These are phyloP conservation scores for Senna tora DNA, from an alignment of 306 rosid species.

Conservation along the genomic window DNA sequence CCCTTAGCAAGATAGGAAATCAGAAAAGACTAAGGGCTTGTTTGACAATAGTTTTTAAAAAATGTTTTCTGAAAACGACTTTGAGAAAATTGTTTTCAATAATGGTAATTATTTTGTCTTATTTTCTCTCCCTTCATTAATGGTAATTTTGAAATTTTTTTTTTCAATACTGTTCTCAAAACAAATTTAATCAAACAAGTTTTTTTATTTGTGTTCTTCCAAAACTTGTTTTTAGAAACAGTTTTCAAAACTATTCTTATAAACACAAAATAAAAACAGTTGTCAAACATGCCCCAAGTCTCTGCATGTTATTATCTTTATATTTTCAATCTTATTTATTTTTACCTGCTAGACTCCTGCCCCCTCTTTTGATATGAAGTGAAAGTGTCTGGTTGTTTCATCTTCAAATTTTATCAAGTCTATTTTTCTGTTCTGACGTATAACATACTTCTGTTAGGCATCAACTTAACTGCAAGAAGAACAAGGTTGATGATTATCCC, in stretches of 20 bases:
- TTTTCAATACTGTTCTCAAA: too few species aligned
- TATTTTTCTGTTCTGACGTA: slow-evolving; percentile 26
- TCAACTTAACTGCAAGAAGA: slow-evolving; percentile 75
- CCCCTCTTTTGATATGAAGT: slow-evolving; percentile 7
- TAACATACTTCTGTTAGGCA: slow-evolving; percentile 57
- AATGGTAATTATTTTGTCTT: too few species aligned
- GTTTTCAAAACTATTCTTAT: too few species aligned
- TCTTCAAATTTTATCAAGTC: slow-evolving; percentile 23
- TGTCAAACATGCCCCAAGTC: not conserved
- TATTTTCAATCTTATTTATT: slow-evolving; percentile 6
- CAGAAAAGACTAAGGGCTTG: not conserved
- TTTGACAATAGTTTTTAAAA: too few species aligned
- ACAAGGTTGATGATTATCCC: slow-evolving; percentile 53
- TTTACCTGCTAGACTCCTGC: slow-evolving; percentile 21
- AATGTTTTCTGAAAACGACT: too few species aligned
- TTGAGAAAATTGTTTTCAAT: too few species aligned
- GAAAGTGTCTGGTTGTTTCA: slow-evolving; percentile 13
- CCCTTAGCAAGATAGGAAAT: not conserved
- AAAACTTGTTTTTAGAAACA: too few species aligned
- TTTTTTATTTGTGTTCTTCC: too few species aligned
- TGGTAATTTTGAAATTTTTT: too few species aligned
- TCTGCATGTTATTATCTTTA: slow-evolving; percentile 12
- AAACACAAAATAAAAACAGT: too few species aligned
- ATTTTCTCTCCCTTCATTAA: too few species aligned
- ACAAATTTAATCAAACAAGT: too few species aligned